Conservation (phyloP, 495 filamentous ascomycete genomes). For the Aspergillus nanangensis region DNA sequence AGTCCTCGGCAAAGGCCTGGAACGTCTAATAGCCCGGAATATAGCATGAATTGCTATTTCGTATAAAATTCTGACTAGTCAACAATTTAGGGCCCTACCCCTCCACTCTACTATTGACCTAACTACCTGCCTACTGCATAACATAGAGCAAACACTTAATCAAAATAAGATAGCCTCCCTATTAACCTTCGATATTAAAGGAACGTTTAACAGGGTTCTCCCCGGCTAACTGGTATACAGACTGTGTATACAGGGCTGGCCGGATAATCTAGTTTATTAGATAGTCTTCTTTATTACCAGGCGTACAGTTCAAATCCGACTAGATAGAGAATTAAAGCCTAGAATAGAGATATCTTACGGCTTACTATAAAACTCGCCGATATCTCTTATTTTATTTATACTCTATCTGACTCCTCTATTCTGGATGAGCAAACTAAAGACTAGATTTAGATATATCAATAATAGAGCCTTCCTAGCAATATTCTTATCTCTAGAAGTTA, state of each 20-base stretch:
- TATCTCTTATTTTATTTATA: slow-evolving; percentile 10
- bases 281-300: slow-evolving; percentile 1
- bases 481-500: too few species aligned
- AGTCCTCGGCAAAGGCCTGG: too few species aligned
- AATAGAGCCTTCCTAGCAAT: too few species aligned
- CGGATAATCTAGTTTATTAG: slow-evolving; percentile 3
- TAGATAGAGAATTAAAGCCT: slow-evolving; percentile 2
- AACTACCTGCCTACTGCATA: slow-evolving; percentile 3
- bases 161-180: neutral
- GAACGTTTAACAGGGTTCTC: slow-evolving; percentile 9
- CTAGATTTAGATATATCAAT: too few species aligned
- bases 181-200: too few species aligned
- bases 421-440: neutral
- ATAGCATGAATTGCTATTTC: slow-evolving; percentile 6
- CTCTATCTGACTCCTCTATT: slow-evolving; percentile 7
- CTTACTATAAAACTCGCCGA: slow-evolving; percentile 11
- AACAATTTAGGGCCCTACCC: slow-evolving; percentile 10
- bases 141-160: slow-evolving; percentile 3
- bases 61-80: slow-evolving; percentile 4
- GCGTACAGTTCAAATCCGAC: slow-evolving; percentile 1
- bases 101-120: slow-evolving; percentile 6
- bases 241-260: slow-evolving; percentile 8
- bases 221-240: slow-evolving; percentile 3
- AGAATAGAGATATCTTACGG: neutral
- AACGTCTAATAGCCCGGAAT: slow-evolving; percentile 9